Evolutionary conservation across 768 basidiomycete species (phyloP).

Genomic region (Termitomyces sp.): DNA sequence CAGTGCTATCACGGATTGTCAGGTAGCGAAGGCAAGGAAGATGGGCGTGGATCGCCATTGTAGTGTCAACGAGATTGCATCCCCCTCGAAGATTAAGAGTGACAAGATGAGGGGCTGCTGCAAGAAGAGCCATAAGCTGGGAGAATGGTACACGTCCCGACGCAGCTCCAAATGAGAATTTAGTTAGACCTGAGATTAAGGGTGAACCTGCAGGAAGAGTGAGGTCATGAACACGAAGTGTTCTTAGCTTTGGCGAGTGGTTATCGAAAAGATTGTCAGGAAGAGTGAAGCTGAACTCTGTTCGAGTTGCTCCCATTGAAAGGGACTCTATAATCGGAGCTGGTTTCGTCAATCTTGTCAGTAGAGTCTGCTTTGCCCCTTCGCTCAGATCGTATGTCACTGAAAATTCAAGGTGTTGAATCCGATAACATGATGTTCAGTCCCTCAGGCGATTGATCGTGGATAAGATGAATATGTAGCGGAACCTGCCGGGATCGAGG

Average conservation of each 20-base stretch:
- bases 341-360: neutral
- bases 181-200: neutral
- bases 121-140: neutral
- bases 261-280: neutral
- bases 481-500: no score
- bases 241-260: neutral
- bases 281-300: neutral
- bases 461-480: neutral
- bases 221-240: neutral
- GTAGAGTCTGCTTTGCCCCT: neutral
- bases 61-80: neutral
- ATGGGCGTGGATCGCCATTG: neutral
- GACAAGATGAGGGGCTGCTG: neutral
- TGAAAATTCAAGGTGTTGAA: neutral
- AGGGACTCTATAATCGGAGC: neutral
- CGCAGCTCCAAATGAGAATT: neutral
- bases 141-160: neutral
- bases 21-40: neutral
- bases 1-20: neutral
- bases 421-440: neutral
- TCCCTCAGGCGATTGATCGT: neutral
- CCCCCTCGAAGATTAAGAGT: neutral
- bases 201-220: neutral
- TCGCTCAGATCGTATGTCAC: neutral
- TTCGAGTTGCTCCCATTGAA: no score